A percentile compares a stretch with the other conserved stretches of the same genome.
Evolutionary conservation across 2,329 filamentous ascomycete species (phyloP).

Genomic region (Passalora sequoiae): DNA sequence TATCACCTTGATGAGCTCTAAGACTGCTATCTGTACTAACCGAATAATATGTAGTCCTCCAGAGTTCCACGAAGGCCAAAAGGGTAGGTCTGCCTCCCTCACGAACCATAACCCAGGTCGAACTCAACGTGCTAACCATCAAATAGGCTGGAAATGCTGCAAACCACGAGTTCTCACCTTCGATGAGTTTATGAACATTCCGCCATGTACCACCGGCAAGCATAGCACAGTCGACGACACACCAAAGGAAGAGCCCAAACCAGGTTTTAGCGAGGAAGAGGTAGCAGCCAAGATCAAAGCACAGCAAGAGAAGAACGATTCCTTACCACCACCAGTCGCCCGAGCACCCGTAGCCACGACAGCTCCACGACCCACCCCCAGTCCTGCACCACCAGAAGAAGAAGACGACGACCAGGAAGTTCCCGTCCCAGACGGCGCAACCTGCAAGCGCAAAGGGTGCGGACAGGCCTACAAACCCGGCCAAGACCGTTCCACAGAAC

Average conservation of each 20-base stretch:
- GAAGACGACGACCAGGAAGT: constrained; percentile 79
- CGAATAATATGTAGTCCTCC: constrained; percentile 43
- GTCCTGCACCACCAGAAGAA: constrained; percentile 62
- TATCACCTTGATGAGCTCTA: constrained; percentile 14
- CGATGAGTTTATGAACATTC: constrained; percentile 91
- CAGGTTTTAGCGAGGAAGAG: constrained; percentile 26
- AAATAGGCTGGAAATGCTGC: constrained; percentile 96
- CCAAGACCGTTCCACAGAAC: constrained; percentile 60
- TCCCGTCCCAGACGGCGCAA: constrained; percentile 66
- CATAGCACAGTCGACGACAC: constrained; percentile 83
- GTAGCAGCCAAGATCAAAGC: constrained; percentile 32
- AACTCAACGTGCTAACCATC: no score
- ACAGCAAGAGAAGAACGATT: constrained; percentile 24
- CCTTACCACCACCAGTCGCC: constrained; percentile 25
- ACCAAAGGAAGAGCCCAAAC: constrained; percentile 35
- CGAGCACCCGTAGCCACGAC: constrained; percentile 26
- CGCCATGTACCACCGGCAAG: constrained; percentile 86
- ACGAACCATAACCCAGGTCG: no score
- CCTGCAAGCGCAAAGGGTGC: constrained; percentile 75
- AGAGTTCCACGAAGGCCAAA: constrained; percentile 95
- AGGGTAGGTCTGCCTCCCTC: constrained; percentile 60
- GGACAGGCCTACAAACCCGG: constrained; percentile 60
- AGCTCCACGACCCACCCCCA: constrained; percentile 35
- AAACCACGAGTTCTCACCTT: constrained; percentile 95
- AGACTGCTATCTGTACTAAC: constrained; percentile 10